Evolutionary conservation across 2,329 filamentous ascomycete species (phyloP).

Genomic region (Biscogniauxia sp.): DNA sequence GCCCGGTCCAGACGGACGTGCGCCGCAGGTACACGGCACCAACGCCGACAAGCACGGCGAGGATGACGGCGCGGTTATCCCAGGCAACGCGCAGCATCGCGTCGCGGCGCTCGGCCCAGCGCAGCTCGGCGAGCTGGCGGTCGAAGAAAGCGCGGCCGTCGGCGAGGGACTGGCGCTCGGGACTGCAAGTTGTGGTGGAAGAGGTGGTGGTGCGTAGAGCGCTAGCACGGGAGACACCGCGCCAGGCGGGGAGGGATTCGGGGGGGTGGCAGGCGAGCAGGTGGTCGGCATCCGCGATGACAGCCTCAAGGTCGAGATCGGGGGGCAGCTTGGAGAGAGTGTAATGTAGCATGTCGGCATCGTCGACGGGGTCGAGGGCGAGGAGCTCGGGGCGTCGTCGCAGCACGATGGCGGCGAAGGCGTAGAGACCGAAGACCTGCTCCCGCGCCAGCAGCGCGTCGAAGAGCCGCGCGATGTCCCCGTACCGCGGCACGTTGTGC

Average conservation of each 20-base stretch:
- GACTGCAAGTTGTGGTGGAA: conserved; percentile 39
- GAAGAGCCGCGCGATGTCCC: conserved; percentile 85
- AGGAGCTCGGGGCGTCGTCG: conserved; percentile 81
- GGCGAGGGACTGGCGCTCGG: conserved; percentile 51
- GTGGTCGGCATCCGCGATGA: conserved; percentile 64
- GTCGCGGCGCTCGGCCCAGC: conserved; percentile 58
- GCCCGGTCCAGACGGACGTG: conserved; percentile 33
- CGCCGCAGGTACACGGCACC: conserved; percentile 67
- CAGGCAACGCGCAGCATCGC: conserved; percentile 51
- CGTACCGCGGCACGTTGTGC: conserved; percentile 89
- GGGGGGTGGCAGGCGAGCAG: conserved; percentile 71
- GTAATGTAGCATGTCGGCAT: conserved; percentile 89
- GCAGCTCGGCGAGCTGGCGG: conserved; percentile 70
- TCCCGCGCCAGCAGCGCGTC: conserved; percentile 86
- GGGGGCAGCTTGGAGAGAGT: conserved; percentile 83
- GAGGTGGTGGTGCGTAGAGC: conserved; percentile 77
- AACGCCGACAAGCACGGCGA: conserved; percentile 65
- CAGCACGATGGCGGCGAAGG: conserved; percentile 86
- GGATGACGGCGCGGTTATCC: conserved; percentile 63
- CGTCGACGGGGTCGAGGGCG: conserved; percentile 68
- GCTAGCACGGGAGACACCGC: conserved; percentile 68
- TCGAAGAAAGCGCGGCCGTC: conserved; percentile 69
- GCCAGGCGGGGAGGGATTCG: conserved; percentile 69
- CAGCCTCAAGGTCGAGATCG: conserved; percentile 73
- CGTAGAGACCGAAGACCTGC: conserved; percentile 84